Evolutionary conservation across 2,329 filamentous ascomycete species (phyloP).

Genomic region (Aschersonia sp.): DNA sequence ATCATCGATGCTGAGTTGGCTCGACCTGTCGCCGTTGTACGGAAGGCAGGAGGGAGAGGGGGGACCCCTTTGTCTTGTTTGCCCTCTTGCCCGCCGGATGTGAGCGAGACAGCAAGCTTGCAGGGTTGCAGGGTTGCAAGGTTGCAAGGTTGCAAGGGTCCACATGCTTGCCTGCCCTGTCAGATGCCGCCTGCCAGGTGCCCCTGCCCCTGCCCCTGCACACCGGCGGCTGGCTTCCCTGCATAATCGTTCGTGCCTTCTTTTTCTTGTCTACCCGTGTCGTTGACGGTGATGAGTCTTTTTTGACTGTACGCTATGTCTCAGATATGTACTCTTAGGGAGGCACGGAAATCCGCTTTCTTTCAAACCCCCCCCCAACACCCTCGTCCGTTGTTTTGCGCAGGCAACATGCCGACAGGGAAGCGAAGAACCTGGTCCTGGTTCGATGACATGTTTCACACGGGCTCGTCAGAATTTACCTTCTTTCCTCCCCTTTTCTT

Average conservation of each 20-base stretch:
- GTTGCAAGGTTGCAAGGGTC: neutral
- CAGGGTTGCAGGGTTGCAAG: neutral
- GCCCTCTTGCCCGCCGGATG: neutral
- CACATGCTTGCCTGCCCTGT: neutral
- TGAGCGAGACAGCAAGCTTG: neutral
- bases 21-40: too few species aligned
- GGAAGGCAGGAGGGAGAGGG: neutral
- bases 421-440: too few species aligned
- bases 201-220: neutral
- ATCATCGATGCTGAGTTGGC: neutral
- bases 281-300: neutral
- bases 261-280: neutral
- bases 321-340: neutral
- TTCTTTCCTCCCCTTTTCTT: neutral
- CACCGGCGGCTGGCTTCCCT: neutral
- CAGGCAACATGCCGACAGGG: too few species aligned
- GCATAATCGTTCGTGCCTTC: neutral
- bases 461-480: neutral
- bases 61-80: neutral
- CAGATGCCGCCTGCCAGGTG: neutral
- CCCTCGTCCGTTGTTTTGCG: too few species aligned
- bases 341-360: neutral
- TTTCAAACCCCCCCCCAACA: neutral
- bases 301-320: neutral
- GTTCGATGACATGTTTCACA: neutral